A percentile compares a stretch with the other conserved stretches of the same genome.
These are phyloP conservation scores for Globisporangium alternatum DNA, from an alignment of 352 stramenopile species.

Conservation along the genomic window DNA sequence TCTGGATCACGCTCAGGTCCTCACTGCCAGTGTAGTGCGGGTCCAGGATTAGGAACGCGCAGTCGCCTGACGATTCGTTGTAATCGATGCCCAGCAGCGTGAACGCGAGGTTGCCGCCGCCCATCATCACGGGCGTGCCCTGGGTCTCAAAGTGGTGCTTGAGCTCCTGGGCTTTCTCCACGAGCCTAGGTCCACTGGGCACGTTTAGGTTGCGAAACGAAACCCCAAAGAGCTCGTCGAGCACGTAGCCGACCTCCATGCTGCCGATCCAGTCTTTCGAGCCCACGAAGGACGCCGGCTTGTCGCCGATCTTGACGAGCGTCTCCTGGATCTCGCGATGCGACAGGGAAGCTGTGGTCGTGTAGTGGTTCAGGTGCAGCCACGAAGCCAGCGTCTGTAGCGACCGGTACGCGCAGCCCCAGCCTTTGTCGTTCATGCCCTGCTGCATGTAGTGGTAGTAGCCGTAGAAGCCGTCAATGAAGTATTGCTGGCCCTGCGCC, in stretches of 20 bases:
- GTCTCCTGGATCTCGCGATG: conserved; percentile 75
- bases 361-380: conserved; percentile 71
- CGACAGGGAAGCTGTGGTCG: conserved; percentile 33
- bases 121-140: conserved; percentile 86
- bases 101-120: conserved; percentile 76
- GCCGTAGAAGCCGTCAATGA: conserved; percentile 74
- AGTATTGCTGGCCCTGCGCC: conserved; percentile 28
- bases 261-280: conserved; percentile 84
- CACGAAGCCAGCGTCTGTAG: conserved; percentile 85
- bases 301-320: conserved; percentile 81
- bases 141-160: conserved; percentile 75
- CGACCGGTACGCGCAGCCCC: conserved; percentile 86
- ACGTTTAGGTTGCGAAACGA: conserved; percentile 69
- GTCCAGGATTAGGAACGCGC: conserved; percentile 78
- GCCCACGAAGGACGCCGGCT: conserved; percentile 57
- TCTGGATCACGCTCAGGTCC: conserved; percentile 67
- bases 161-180: conserved; percentile 62
- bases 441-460: conserved; percentile 90
- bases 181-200: conserved; percentile 48
- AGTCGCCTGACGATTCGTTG: conserved; percentile 52
- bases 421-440: conserved; percentile 80
- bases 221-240: conserved; percentile 76
- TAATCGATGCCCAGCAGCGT: conserved; percentile 79
- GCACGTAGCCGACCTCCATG: conserved; percentile 80
- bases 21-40: conserved; percentile 77